Evolutionary conservation across 2,329 filamentous ascomycete species (phyloP), one percentile per base, ranked within the genome.

Genomic region (Orbilia blumenaviensis): DNA sequence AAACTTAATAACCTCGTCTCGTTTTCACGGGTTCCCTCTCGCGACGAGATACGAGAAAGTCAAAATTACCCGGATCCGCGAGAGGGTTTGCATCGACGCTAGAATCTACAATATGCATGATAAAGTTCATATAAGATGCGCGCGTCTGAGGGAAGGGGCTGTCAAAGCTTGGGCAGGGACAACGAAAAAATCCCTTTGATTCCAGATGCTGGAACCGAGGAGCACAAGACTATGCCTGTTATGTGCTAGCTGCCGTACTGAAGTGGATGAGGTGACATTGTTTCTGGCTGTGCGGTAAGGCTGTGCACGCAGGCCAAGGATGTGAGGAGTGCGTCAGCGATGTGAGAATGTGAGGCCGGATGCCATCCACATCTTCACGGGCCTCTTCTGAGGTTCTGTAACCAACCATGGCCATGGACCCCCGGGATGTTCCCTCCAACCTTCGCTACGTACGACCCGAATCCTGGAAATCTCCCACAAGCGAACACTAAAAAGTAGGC

Each of bases 231-330:
- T 64, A 75, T 5, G 3, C 46, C 36, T 2, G 6, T 56, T 50
- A 21, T 29, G 25, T 56, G 46, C 38, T 75, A 75, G 63, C 21
- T 75, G 71, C 71, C 71, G 71, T 56, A 18, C 16, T 18, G 41
- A 58, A 42, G 71, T 67, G 71, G 71, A 68, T 67, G 62, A 42
- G 36, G 41, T 74, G 69, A 75, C 71, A 75, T 44, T 63, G 21
- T 63, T n/a, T 56, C 54, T 48, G 63, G 63, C 63, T 68, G 63
- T 68, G 71, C 71, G 46, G 67, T 67, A 58, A 68, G 71, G 71
- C 71, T 75, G 71, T 75, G 71, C 63, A 46, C 7, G 58, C 38
- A 27, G 29, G 71, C 71, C 71, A 75, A 75, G 61, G 8, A 41
- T 63, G 32, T 75, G 52, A 66, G 62, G 42, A 27, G 50, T 66